Conservation (phyloP, 73 alveolate genomes). For the Paramecium octaurelia region DNA sequence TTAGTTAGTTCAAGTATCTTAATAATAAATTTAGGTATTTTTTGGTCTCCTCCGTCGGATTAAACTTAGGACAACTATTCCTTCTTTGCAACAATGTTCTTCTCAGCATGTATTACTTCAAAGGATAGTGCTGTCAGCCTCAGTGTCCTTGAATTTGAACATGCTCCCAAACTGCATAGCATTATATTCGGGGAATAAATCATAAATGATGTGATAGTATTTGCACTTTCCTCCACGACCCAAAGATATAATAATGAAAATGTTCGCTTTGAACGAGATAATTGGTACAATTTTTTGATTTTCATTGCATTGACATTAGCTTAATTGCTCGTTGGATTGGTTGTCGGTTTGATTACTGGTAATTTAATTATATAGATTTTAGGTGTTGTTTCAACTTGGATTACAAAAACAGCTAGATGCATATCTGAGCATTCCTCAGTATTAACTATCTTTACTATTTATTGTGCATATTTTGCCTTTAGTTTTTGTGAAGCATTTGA, state of each 20-base stretch:
- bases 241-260: not conserved
- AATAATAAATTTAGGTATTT: not conserved
- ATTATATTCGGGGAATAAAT: slow-evolving; percentile 91
- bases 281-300: not conserved
- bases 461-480: slow-evolving; percentile 86
- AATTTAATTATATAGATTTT: not conserved
- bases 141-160: slow-evolving; percentile 78
- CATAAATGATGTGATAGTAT: slow-evolving; percentile 16
- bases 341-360: not conserved
- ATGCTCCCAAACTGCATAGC: slow-evolving; percentile 85
- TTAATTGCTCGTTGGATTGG: not conserved
- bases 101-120: slow-evolving; percentile 86
- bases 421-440: slow-evolving; percentile 74
- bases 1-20: not conserved
- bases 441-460: slow-evolving; percentile 84
- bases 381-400: slow-evolving; percentile 72
- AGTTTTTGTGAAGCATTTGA: slow-evolving; percentile 83
- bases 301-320: not conserved
- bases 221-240: not conserved
- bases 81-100: slow-evolving; percentile 19
- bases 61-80: not conserved
- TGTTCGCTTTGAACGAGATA: not conserved
- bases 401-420: slow-evolving; percentile 63
- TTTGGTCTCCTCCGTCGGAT: not conserved
- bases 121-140: slow-evolving; percentile 94